These are phyloP conservation scores for Backusella macrospora DNA, from an alignment of 192 early-diverging fungal genomes.

Conservation along the genomic window DNA sequence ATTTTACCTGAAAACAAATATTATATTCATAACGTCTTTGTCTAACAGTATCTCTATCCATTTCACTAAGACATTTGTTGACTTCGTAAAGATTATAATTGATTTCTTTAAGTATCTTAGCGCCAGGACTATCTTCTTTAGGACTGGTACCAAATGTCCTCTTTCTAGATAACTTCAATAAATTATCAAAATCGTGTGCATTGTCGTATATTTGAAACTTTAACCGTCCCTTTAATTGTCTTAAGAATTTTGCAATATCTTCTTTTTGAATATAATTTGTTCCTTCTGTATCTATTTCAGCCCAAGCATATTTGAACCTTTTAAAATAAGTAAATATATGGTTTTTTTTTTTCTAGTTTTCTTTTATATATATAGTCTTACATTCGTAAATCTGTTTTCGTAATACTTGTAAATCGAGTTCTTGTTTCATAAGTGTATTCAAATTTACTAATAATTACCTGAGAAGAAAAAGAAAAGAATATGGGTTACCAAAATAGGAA, in stretches of 20 bases:
- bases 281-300: constrained; percentile 37
- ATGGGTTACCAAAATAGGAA: background rate
- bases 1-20: constrained; percentile 44
- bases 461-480: background rate
- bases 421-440: constrained; percentile 40
- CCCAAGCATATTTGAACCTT: constrained; percentile 42
- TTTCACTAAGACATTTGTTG: constrained; percentile 29
- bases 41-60: constrained; percentile 37
- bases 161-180: background rate
- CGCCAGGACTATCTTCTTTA: background rate
- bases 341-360: background rate
- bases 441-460: constrained; percentile 44
- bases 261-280: constrained; percentile 38
- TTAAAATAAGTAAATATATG: background rate
- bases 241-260: constrained; percentile 27
- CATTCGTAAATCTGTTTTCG: constrained; percentile 38
- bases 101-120: background rate
- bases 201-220: constrained; percentile 36
- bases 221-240: constrained; percentile 22
- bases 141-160: background rate
- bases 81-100: constrained; percentile 25
- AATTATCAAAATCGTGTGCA: background rate
- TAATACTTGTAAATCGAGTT: constrained; percentile 39
- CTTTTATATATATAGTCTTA: constrained; percentile 17
- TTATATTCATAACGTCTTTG: constrained; percentile 45